Conservation (phyloP, 1,139 yeast species). For the Wickerhamiella pararugosa region DNA sequence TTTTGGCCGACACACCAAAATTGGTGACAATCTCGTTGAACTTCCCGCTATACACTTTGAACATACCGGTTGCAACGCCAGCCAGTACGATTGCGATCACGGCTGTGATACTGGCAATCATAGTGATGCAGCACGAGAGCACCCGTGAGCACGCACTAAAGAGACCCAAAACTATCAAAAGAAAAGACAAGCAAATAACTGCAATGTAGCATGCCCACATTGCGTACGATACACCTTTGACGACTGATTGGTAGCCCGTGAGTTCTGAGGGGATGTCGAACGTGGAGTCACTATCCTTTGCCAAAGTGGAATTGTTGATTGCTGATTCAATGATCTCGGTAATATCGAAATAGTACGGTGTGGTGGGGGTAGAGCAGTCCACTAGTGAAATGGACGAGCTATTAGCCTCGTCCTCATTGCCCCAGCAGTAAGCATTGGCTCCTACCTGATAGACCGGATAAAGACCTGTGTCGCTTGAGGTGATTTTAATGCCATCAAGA, state of each 20-base stretch:
- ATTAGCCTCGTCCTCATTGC: conserved; percentile 20
- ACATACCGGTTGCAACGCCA: conserved; percentile 34
- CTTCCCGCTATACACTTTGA: conserved; percentile 23
- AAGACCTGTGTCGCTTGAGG: conserved; percentile 27
- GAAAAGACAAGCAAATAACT: conserved; percentile 28
- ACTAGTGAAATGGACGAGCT: conserved; percentile 24
- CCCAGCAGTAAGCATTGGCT: conserved; percentile 64
- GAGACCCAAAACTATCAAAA: conserved; percentile 30
- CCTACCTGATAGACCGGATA: conserved; percentile 50
- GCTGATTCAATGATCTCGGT: conserved; percentile 26
- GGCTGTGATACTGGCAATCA: conserved; percentile 18
- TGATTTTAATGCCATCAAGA: conserved; percentile 4
- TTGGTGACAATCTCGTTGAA: conserved; percentile 24
- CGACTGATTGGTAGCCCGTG: conserved; percentile 24
- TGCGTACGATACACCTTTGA: conserved; percentile 30
- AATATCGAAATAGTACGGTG: conserved; percentile 54
- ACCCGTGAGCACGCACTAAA: conserved; percentile 26
- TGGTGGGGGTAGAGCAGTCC: conserved; percentile 25
- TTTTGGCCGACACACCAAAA: conserved; percentile 28
- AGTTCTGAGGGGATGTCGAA: conserved; percentile 20
- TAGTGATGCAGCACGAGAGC: conserved; percentile 23
- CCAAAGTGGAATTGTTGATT: conserved; percentile 21
- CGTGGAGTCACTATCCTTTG: conserved; percentile 13
- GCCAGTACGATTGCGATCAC: conserved; percentile 25
- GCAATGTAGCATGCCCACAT: conserved; percentile 34